Evolutionary conservation across 2,329 filamentous ascomycete genomes (phyloP), one percentile per base, ranked within the genome.

Genomic region (Anisogramma anomala): DNA sequence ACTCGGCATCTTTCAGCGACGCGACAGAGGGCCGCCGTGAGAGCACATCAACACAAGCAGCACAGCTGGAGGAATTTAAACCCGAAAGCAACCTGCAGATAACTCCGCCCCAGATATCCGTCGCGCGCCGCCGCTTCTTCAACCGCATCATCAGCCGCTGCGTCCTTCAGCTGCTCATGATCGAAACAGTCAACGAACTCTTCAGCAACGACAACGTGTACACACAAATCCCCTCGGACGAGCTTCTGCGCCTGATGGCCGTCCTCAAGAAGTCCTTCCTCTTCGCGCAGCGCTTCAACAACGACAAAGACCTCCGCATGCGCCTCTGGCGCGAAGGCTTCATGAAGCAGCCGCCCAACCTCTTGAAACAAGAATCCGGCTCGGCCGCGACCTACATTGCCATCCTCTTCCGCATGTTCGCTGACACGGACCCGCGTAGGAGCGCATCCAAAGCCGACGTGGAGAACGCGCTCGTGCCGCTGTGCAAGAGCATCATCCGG

Each of bases 61-160:
- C 42, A 2, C 63, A 65, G 22, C 70, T 94, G 1, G 91, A 98
- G 58, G 88, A 96, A 57, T 96, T 94, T 64, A 84, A 81, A 49
- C 84, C 86, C 4, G 71, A 80, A 27, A 74, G 76, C 18, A 78
- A 74, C 40, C 68, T 87, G 11, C 87, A 93, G 58, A 85, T 91
- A 59, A 86, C 93, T 45, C 86, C 89, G 0, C 74, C 94, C 5
- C 84, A 93, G 1, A 89, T 99, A 4, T 96, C 91, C 1, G 86
- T 87, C 2, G 87, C 91, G 0, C 83, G 91, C 19, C 78, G 91
- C 26, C 82, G 88, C 39, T 95, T 95, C 68, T 98, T 98, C 72
- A 98, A 98, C 65, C 84, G 89, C 52, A 99, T 99, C 60, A 99
- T 99, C 61, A 95, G 89, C 11, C 89, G 93, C 51, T 99, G 91